phyloP scores from a whole-genome alignment of 2,329 filamentous ascomycete genomes.

The Rosellinia necatrix region DNA sequence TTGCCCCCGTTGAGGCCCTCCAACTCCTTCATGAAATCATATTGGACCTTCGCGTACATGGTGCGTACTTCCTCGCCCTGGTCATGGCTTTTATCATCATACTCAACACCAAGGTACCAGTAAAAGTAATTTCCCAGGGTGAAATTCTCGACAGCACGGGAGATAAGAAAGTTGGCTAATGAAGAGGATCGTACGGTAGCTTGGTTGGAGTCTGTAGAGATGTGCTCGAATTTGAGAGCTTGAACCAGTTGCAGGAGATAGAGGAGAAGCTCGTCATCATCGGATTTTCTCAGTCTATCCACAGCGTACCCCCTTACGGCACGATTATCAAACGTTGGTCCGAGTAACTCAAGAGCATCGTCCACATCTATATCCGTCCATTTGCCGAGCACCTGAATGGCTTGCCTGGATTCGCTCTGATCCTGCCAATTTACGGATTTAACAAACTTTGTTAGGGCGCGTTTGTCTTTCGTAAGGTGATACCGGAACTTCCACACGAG shows the following conservation, averaged over 20 bases:
- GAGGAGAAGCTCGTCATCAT: slow-evolving; percentile 86
- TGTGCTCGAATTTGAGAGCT: slow-evolving; percentile 90
- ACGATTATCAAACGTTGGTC: slow-evolving; percentile 87
- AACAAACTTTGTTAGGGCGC: slow-evolving; percentile 92
- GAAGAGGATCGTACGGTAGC: slow-evolving; percentile 73
- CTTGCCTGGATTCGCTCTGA: slow-evolving; percentile 81
- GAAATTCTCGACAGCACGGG: slow-evolving; percentile 84
- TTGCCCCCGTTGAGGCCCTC: slow-evolving; percentile 71
- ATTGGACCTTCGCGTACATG: slow-evolving; percentile 91
- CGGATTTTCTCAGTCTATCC: slow-evolving; percentile 85
- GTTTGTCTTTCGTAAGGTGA: slow-evolving; percentile 89
- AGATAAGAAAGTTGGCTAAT: slow-evolving; percentile 85
- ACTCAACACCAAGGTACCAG: slow-evolving; percentile 99
- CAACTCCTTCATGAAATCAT: slow-evolving; percentile 91
- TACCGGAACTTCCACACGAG: slow-evolving; percentile 97
- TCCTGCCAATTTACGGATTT: slow-evolving; percentile 97
- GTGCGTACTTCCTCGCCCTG: slow-evolving; percentile 77
- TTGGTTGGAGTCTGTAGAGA: slow-evolving; percentile 63
- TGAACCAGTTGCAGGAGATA: slow-evolving; percentile 95
- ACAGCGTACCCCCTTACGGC: slow-evolving; percentile 92
- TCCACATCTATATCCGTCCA: slow-evolving; percentile 98
- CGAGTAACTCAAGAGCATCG: slow-evolving; percentile 90
- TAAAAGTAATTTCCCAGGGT: slow-evolving; percentile 93
- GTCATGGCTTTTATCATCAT: slow-evolving; percentile 79
- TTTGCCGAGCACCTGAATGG: slow-evolving; percentile 84